Conservation (phyloP, 148 eudicot genomes). For the Cornus kousa region DNA sequence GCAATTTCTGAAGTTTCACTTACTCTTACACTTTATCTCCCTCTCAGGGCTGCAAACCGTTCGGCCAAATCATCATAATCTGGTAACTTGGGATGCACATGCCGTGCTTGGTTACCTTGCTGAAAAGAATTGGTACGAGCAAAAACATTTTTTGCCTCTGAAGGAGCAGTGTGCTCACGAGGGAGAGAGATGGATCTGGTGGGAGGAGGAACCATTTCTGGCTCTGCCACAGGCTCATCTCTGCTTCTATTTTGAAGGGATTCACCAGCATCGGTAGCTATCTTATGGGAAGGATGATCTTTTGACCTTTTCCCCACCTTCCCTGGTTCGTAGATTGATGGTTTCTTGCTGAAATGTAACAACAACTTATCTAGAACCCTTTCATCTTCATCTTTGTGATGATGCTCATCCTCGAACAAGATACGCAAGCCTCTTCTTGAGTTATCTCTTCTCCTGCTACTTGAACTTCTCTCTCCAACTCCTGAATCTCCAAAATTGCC, state of each 20-base stretch:
- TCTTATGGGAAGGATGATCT: constrained; percentile 4
- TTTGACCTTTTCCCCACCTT: constrained; percentile 42
- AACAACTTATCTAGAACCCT: constrained; percentile 70
- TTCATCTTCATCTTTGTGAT: constrained; percentile 67
- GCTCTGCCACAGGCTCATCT: constrained; percentile 9
- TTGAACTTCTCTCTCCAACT: constrained; percentile 49
- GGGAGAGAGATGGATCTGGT: constrained; percentile 78
- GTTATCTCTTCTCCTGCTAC: constrained; percentile 70
- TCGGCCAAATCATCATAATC: constrained; percentile 95
- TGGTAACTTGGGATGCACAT: constrained; percentile 95
- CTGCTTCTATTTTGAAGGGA: no score
- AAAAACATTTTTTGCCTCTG: constrained; percentile 53
- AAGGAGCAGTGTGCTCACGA: constrained; percentile 33
- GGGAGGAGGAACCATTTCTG: constrained; percentile 36
- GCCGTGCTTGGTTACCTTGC: constrained; percentile 67
- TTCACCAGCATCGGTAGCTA: constrained; percentile 2
- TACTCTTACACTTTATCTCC: constrained; percentile 32
- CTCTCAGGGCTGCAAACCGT: constrained; percentile 74
- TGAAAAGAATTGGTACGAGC: constrained; percentile 76
- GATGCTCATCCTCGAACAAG: constrained; percentile 55
- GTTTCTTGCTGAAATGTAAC: constrained; percentile 78
- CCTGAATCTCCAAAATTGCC: constrained; percentile 43
- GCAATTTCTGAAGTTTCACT: not conserved
- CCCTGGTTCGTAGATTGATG: constrained; percentile 47
- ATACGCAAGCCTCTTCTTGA: constrained; percentile 73